Base-by-base conservation (phyloP, 495 filamentous ascomycete genomes). In the Aspergillus ellipticus region DNA sequence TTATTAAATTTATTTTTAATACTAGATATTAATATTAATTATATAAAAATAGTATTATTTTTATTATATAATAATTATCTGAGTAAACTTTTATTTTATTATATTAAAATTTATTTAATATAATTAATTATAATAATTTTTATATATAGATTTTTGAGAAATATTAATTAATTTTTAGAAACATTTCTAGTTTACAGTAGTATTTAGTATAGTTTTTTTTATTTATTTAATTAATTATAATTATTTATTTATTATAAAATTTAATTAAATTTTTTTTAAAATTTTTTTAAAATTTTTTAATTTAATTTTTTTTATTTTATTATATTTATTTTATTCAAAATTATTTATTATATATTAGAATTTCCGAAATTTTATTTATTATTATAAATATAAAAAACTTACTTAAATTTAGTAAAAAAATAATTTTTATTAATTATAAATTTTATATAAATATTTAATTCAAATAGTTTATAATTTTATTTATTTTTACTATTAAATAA, bases 381-480 rank as follows among this genome's bases (percentile, higher is more conserved):
- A 43, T 43, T 43, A 51, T 21, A 21, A 13, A 21, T 21, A 35
- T 51, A 37, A 15, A 17, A 51, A 19, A 28, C 26, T 26, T 26
- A 13, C 26, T 49, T 9, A 4, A 13, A 24, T 4, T n/a, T 16
- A 13, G 10, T 49, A 26, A 49, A 26, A 49, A 26, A 28, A 26
- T 26, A 49, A 28, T 28, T 26, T 53, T 28, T 42, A 43, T 53
- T 15, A 52, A 4, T 31, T 20, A 29, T 6, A 28, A 50, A 15
- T 17, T 31, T 31, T 17, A 17, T 50, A 37, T 16, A 17, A 19
- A 35, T 39, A 20, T 51, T 37, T 35, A 20, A 3, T 37, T 51
- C 20, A 51, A 51, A 51, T 51, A 51, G 17, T 43, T 43, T 43
- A 43, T 43, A 19, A 17, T 43, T 43, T 16, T 43, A 43, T 43